These are phyloP conservation scores for Aspergillus ellipticus DNA, from an alignment of 495 filamentous ascomycete genomes.

Conservation along the genomic window DNA sequence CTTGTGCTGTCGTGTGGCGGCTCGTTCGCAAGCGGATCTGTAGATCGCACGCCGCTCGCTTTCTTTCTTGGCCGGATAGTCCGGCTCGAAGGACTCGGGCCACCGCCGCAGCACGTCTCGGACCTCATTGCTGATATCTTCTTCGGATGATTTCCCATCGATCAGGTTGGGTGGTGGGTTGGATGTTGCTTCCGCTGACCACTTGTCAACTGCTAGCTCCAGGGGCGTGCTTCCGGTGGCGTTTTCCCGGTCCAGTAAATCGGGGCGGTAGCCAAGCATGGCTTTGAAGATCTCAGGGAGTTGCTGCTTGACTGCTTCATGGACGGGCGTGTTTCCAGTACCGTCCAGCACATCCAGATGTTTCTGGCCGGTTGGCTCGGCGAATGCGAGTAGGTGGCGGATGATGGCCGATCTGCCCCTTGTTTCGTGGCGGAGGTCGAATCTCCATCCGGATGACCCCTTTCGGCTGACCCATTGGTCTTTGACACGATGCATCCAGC, in stretches of 20 bases:
- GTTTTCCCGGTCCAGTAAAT: slow-evolving; percentile 63
- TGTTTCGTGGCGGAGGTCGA: slow-evolving; percentile 8
- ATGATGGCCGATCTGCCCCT: slow-evolving; percentile 6
- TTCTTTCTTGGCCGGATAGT: background rate
- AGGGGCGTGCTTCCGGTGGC: slow-evolving; percentile 64
- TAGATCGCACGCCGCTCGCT: slow-evolving; percentile 16
- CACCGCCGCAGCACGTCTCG: slow-evolving; percentile 2
- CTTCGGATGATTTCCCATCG: background rate
- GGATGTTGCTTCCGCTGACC: slow-evolving; percentile 32
- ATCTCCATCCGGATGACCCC: background rate
- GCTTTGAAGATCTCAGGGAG: slow-evolving; percentile 34
- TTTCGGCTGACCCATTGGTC: background rate
- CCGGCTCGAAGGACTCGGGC: slow-evolving; percentile 22
- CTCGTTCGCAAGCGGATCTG: slow-evolving; percentile 21
- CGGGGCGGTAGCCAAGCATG: slow-evolving; percentile 53
- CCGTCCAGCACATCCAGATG: slow-evolving; percentile 62
- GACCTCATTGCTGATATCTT: background rate
- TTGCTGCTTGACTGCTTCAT: slow-evolving; percentile 46
- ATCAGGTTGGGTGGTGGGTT: slow-evolving; percentile 7
- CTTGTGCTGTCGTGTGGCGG: slow-evolving; percentile 28
- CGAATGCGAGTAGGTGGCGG: slow-evolving; percentile 46
- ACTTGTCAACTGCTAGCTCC: slow-evolving; percentile 58
- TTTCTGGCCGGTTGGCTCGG: slow-evolving; percentile 38
- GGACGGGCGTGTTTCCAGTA: slow-evolving; percentile 62
- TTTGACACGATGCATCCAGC: slow-evolving; percentile 26